These are phyloP conservation scores for Panicum hallii DNA, from an alignment of 202 grass and related monocot genomes.

Conservation along the genomic window DNA sequence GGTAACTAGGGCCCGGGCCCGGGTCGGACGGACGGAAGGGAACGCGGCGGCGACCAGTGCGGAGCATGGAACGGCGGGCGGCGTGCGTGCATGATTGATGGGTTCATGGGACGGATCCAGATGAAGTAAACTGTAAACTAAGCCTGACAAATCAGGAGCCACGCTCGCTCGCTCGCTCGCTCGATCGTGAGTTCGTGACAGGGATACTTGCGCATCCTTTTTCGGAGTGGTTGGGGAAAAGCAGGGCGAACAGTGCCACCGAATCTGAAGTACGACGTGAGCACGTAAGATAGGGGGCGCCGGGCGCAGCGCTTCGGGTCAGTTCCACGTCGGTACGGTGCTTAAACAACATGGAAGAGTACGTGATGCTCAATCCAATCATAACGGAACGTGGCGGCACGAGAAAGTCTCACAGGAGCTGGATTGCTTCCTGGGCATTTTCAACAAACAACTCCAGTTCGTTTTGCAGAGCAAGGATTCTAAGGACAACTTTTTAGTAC, in stretches of 20 bases:
- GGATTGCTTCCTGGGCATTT: not conserved
- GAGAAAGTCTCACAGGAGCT: not conserved
- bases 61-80: not conserved
- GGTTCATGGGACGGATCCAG: slow-evolving; percentile 25
- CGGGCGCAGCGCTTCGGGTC: not conserved
- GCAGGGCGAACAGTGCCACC: not conserved
- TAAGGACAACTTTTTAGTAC: not conserved
- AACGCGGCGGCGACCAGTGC: not conserved
- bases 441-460: not conserved
- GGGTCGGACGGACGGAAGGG: not conserved
- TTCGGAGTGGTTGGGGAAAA: not conserved
- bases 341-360: not conserved
- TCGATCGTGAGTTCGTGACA: not conserved
- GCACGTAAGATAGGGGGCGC: not conserved
- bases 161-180: not conserved
- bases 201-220: not conserved
- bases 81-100: slow-evolving; percentile 32
- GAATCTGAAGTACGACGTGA: slow-evolving; percentile 16
- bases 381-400: not conserved
- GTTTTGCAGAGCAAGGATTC: not conserved
- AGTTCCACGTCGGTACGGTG: slow-evolving; percentile 20
- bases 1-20: not conserved
- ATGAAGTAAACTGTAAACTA: slow-evolving; percentile 35
- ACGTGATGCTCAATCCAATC: slow-evolving; percentile 6
- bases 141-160: slow-evolving; percentile 26